Evolutionary conservation across 2,329 filamentous ascomycete genomes (phyloP), one percentile per base, ranked within the genome.

Genomic region (Cladophialophora immunda): DNA sequence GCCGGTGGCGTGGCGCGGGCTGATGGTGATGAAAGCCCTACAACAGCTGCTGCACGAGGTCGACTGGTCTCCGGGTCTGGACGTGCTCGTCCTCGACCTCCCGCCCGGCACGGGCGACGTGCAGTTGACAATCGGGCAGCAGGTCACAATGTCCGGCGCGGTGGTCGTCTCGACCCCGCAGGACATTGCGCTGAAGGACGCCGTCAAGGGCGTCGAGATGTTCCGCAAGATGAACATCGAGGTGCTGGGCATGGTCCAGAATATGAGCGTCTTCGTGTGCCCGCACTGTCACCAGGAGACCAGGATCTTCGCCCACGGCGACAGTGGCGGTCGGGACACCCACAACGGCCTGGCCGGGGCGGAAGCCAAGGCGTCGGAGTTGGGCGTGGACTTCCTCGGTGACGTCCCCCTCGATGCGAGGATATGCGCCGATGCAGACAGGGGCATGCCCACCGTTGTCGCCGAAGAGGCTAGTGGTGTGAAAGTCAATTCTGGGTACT

Each of bases 11-110:
- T 99, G 95, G 95, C 89, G 95, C 59, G 95, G 95, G 0, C 86
- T 97, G 2, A 97, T 99, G 94, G 92, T 98, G 15, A 96, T 97
- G 85, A 99, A 98, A 76, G 95, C 95, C 0, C 85, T 99, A 70
- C 94, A 97, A 73, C 95, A 99, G 76, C 88, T 99, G 4, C 86
- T 99, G 7, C 94, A 97, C 77, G 93, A 97, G 72, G 95, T 99
- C 0, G 91, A 95, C 61, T 99, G 95, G 15, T 61, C 58, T 1
- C 63, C 67, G 3, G 68, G 65, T 11, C 82, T 99, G 2, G 95
- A 99, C 76, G 81, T 98, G 1, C 84, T 99, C 0, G 90, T 99
- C 3, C 83, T 99, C 2, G 95, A 99, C 77, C 81, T 99, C 57
- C 95, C 95, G 0, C 95, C 95, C 0, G 95, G 95, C 2, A 99